Percentiles rank a stretch among this genome's conserved stretches.
Conservation (phyloP, 2,329 filamentous ascomycete species). For the Epichloe gansuensis region DNA sequence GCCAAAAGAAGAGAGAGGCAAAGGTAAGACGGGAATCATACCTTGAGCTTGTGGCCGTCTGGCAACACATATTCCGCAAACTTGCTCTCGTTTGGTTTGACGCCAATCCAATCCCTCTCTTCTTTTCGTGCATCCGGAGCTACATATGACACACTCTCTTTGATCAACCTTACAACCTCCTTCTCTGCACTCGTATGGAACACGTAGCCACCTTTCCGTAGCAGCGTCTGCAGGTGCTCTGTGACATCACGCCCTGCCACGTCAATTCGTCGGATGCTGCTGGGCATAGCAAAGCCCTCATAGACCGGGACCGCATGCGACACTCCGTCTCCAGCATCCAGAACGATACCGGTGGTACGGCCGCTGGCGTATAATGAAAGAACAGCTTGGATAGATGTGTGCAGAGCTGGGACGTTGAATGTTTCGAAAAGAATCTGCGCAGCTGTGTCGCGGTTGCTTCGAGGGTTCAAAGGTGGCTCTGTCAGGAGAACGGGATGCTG, state of each 20-base stretch:
- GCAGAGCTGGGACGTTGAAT: constrained; percentile 93
- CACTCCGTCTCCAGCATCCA: constrained; percentile 91
- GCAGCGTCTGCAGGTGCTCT: constrained; percentile 79
- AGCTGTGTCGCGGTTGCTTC: constrained; percentile 88
- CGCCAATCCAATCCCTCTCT: constrained; percentile 87
- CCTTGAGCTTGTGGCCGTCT: constrained; percentile 88
- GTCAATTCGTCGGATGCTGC: constrained; percentile 88
- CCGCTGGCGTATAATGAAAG: constrained; percentile 92
- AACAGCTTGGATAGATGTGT: constrained; percentile 94
- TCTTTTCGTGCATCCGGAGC: constrained; percentile 83
- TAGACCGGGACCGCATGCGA: constrained; percentile 96
- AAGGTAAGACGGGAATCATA: constrained; percentile 19
- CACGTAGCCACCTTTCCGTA: constrained; percentile 84
- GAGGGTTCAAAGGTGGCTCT: constrained; percentile 88
- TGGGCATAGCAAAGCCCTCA: constrained; percentile 93
- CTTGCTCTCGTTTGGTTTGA: constrained; percentile 66
- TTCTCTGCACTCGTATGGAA: constrained; percentile 98
- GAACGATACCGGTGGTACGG: constrained; percentile 86
- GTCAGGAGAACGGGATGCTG: constrained; percentile 92
- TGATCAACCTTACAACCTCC: constrained; percentile 94
- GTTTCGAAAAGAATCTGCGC: constrained; percentile 98
- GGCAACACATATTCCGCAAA: constrained; percentile 78
- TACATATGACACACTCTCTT: constrained; percentile 88
- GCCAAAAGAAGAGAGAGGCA: background rate
- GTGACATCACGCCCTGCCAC: constrained; percentile 94